A percentile compares a stretch with the other conserved stretches of the same genome.
These are phyloP conservation scores for Leptodermis oblonga DNA, from an alignment of 257 asterid genomes.

Conservation along the genomic window DNA sequence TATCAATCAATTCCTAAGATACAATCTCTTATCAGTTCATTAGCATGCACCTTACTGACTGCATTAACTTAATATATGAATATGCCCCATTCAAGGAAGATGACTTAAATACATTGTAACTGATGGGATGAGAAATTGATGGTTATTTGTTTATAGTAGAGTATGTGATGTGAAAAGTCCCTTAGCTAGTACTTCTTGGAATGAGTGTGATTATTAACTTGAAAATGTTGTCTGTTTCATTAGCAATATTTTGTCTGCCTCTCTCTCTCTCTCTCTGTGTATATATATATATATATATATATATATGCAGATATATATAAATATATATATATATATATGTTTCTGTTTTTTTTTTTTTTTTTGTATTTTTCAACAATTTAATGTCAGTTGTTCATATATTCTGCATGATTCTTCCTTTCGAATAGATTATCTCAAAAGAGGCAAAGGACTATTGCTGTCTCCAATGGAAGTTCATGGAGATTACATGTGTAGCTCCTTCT, in stretches of 20 bases:
- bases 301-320: too few relatives aligned
- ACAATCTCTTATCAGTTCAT: neutral
- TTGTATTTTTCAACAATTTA: neutral
- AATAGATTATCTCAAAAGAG: conserved; percentile 15
- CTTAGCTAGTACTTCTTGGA: neutral
- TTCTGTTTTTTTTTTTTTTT: conserved; percentile 2
- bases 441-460: conserved; percentile 9
- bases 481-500: conserved; percentile 21
- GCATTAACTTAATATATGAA: neutral
- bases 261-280: too few relatives aligned
- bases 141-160: neutral
- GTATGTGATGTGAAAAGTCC: neutral
- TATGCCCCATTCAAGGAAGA: neutral
- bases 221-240: neutral
- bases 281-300: too few relatives aligned
- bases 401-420: conserved; percentile 11
- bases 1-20: neutral
- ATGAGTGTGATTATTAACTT: neutral
- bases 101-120: neutral
- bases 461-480: conserved; percentile 18
- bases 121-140: neutral
- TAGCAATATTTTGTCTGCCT: neutral
- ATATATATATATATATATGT: too few relatives aligned
- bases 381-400: neutral
- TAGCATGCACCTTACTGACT: neutral